Conservation (phyloP, 2,329 filamentous ascomycete genomes). For the Diaporthe batatas region DNA sequence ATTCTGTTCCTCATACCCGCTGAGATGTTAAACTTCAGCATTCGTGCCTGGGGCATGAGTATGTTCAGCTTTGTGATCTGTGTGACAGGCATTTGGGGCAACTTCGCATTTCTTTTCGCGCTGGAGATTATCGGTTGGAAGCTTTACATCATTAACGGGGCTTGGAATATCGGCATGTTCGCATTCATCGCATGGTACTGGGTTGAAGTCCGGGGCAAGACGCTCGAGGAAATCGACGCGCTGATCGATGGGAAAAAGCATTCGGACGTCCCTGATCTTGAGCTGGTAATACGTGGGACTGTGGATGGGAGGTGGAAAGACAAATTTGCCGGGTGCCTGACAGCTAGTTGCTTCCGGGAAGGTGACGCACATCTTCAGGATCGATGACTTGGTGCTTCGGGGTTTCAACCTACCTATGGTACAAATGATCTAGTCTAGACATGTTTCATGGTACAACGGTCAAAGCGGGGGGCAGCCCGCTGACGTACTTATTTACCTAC, state of each 20-base stretch:
- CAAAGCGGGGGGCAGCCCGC: neutral
- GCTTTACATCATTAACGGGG: conserved; percentile 46
- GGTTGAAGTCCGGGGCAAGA: conserved; percentile 44
- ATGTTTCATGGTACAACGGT: too few relatives aligned
- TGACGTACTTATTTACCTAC: too few relatives aligned
- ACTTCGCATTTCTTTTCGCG: conserved; percentile 44
- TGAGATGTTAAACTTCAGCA: conserved; percentile 41
- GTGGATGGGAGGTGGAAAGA: conserved; percentile 30
- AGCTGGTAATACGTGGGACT: conserved; percentile 21
- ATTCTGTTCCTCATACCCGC: conserved; percentile 32
- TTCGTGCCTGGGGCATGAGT: conserved; percentile 51
- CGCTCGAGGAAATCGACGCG: conserved; percentile 46
- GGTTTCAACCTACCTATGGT: neutral
- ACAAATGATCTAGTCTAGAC: too few relatives aligned
- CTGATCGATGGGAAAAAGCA: conserved; percentile 42
- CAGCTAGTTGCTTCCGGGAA: neutral
- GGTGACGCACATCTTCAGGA: neutral
- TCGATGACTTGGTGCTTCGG: neutral
- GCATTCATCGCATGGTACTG: conserved; percentile 43
- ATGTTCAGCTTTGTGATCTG: conserved; percentile 40
- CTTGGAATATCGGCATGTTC: conserved; percentile 45
- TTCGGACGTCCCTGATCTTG: conserved; percentile 38
- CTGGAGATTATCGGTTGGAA: conserved; percentile 46
- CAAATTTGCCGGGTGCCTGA: conserved; percentile 12
- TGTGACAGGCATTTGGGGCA: conserved; percentile 41